phyloP scores from a whole-genome alignment of 805 yeast genomes.

The Maudiozyma serrabonitensis region DNA sequence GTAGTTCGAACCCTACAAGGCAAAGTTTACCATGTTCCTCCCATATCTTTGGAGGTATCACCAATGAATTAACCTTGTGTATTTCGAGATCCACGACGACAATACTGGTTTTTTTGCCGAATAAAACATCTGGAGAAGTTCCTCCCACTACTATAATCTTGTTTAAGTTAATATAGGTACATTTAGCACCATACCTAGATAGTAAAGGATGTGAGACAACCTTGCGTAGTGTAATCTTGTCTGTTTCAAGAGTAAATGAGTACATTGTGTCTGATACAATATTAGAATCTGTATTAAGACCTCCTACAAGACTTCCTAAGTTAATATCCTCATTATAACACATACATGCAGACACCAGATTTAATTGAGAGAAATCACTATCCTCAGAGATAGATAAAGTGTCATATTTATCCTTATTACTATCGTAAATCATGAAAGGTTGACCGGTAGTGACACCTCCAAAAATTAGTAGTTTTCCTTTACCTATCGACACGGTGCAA shows the following conservation, averaged over 20 bases:
- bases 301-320: constrained; percentile 18
- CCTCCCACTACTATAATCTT: constrained; percentile 48
- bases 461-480: constrained; percentile 33
- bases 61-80: constrained; percentile 16
- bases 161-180: constrained; percentile 23
- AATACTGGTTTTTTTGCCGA: constrained; percentile 30
- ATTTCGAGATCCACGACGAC: constrained; percentile 27
- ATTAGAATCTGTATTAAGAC: constrained; percentile 12
- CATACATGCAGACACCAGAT: constrained; percentile 14
- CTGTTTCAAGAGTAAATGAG: constrained; percentile 22
- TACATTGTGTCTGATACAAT: constrained; percentile 22
- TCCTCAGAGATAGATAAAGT: not conserved
- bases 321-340: constrained; percentile 7
- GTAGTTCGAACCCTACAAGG: constrained; percentile 44
- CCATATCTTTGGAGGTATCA: constrained; percentile 33
- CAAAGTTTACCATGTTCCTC: constrained; percentile 23
- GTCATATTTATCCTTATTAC: constrained; percentile 11
- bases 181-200: constrained; percentile 43
- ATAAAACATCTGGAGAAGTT: constrained; percentile 33
- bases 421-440: constrained; percentile 15
- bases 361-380: not conserved
- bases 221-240: constrained; percentile 12
- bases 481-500: constrained; percentile 27
- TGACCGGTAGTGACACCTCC: constrained; percentile 37
- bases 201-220: constrained; percentile 25